Conservation (phyloP, 208 protist species). For the Crithidia sp. region DNA sequence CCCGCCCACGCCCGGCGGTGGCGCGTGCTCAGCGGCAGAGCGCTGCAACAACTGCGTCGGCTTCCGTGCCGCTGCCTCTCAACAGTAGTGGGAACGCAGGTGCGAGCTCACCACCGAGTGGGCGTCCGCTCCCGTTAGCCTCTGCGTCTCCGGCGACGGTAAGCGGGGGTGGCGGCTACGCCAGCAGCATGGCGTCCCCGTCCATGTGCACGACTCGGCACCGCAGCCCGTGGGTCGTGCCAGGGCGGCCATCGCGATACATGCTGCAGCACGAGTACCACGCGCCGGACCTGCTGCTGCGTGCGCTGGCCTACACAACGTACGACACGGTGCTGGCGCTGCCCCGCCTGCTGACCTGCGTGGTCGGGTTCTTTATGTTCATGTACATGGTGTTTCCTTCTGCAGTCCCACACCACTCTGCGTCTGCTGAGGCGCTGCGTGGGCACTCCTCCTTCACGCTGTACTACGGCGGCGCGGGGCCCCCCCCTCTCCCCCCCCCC, state of each 20-base stretch:
- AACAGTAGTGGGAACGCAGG: neutral
- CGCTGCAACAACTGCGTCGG: neutral
- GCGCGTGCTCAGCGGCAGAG: conserved; percentile 12
- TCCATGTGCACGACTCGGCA: neutral
- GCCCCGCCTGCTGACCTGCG: conserved; percentile 34
- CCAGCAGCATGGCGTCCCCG: conserved; percentile 6
- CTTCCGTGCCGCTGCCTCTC: neutral
- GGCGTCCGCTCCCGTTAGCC: neutral
- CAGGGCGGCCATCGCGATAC: conserved; percentile 25
- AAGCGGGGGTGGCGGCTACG: neutral
- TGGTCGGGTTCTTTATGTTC: conserved; percentile 38
- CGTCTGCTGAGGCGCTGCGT: neutral
- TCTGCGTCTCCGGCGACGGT: neutral
- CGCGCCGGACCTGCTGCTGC: conserved; percentile 36
- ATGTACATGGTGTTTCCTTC: conserved; percentile 39
- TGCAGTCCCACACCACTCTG: neutral
- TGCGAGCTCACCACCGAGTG: neutral
- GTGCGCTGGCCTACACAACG: conserved; percentile 31
- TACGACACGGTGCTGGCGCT: conserved; percentile 28
- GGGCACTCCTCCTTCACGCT: conserved; percentile 13
- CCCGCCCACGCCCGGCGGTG: conserved; percentile 17
- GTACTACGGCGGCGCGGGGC: conserved; percentile 2
- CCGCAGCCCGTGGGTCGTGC: conserved; percentile 23
- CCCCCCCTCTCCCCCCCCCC: neutral
- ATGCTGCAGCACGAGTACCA: conserved; percentile 14